Base-by-base conservation (phyloP, 305 asterid species). In the Rubia tinctorum region DNA sequence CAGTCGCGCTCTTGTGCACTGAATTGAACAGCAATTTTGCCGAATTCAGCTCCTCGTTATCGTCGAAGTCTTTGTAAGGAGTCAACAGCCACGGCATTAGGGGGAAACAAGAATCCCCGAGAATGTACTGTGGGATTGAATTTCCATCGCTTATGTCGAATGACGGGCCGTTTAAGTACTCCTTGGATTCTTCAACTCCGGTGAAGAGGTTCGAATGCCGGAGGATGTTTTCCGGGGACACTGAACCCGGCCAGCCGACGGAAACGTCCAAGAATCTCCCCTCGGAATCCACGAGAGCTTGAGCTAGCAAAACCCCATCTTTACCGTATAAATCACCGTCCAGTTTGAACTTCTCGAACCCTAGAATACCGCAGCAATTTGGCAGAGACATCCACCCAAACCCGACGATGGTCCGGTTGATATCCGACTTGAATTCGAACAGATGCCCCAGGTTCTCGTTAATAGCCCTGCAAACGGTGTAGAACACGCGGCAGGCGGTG, bases 201-300 rank as follows among this genome's bases (percentile, higher is more conserved):
- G 74, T 68, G 70, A 73, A 88, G 23, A 93, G 85, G 81, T 86
- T 88, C 17, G 98, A 88, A 43, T 83, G 71, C 80, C 80, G 80
- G 78, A 93, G 82, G 60, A 93, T 83, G 14, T 81, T 59, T 44
- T 82, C 86, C 0, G 97, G 90, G 55, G 42, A 84, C 81, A 77
- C 72, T 15, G 71, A 64, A 76, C 88, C 84, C 0, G 97, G 98
- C 97, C 98, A 93, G 71, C 71, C 97, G 43, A 95, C 94, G 22
- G 97, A 91, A 37, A 93, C 95, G 76, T 93, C 98, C 76, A 91
- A 81, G 78, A 93, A 93, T 80, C 98, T 88, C 61, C 97, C 96
- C 86, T 93, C 96, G 15, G 97, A 91, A 71, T 91, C 98, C 62
- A 93, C 96, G 80, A 93, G 82, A 72, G 93, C 98, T 71, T 93